These are phyloP conservation scores for Nakazawaea sp. DNA, from an alignment of 805 yeast species.

Conservation along the genomic window DNA sequence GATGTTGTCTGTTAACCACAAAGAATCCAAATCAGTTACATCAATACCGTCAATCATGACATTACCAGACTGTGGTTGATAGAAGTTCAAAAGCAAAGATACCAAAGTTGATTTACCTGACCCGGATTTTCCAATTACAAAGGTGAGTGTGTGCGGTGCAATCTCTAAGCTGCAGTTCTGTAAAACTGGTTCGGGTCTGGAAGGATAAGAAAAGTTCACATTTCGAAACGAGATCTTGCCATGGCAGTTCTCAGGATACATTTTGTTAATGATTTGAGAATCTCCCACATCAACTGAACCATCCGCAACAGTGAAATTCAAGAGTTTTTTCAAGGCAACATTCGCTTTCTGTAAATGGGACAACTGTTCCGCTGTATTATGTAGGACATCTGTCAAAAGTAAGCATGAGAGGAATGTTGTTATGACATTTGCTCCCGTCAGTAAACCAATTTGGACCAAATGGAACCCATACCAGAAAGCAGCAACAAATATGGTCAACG, in stretches of 20 bases:
- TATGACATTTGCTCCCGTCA: constrained; percentile 57
- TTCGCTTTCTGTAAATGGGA: constrained; percentile 63
- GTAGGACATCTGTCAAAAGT: constrained; percentile 56
- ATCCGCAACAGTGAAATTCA: constrained; percentile 27
- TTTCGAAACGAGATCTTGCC: constrained; percentile 51
- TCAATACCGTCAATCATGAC: constrained; percentile 51
- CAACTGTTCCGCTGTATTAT: constrained; percentile 47
- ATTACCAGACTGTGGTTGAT: constrained; percentile 43
- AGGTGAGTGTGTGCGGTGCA: constrained; percentile 41
- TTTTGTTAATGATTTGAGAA: constrained; percentile 3
- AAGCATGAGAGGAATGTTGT: constrained; percentile 83
- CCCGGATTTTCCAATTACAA: constrained; percentile 83
- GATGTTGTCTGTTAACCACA: constrained; percentile 56
- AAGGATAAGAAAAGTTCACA: constrained; percentile 59
- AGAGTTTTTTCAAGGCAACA: constrained; percentile 54
- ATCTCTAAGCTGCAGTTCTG: constrained; percentile 39
- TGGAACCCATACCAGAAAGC: constrained; percentile 88
- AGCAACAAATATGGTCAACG: constrained; percentile 76
- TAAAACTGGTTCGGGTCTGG: constrained; percentile 43
- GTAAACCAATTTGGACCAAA: constrained; percentile 45
- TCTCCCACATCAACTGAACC: constrained; percentile 1
- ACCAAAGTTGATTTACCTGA: constrained; percentile 88
- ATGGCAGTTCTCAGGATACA: constrained; percentile 21
- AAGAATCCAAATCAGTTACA: constrained; percentile 31
- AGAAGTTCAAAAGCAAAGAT: constrained; percentile 53